A percentile compares a stretch with the other conserved stretches of the same genome.
phyloP scores from a whole-genome alignment of 2,329 filamentous ascomycete genomes.

The Endoconidiophora polonica region DNA sequence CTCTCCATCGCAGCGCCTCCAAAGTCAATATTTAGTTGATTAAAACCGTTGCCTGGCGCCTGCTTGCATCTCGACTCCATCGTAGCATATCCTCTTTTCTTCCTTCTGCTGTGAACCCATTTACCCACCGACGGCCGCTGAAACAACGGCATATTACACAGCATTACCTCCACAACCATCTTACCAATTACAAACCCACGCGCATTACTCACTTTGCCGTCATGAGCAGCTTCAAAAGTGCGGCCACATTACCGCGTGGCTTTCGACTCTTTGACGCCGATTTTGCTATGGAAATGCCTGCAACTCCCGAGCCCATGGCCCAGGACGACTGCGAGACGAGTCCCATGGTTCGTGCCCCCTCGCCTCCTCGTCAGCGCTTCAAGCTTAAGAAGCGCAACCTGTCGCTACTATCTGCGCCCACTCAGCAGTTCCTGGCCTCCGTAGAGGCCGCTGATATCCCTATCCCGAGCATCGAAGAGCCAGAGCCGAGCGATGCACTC shows the following conservation, averaged over 20 bases:
- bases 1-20: not conserved
- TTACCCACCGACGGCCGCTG: not conserved
- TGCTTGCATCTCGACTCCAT: not conserved
- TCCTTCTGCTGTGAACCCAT: not conserved
- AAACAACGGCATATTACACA: not conserved
- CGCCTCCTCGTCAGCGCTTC: conserved; percentile 36
- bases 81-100: not conserved
- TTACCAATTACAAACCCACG: not conserved
- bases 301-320: conserved; percentile 35
- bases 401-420: conserved; percentile 38
- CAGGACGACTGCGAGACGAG: conserved; percentile 10
- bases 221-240: conserved; percentile 31
- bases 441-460: conserved; percentile 48
- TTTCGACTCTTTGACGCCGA: conserved; percentile 22
- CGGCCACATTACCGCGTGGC: conserved; percentile 28
- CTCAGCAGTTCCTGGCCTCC: conserved; percentile 49
- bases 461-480: conserved; percentile 47
- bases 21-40: not conserved
- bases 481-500: conserved; percentile 28
- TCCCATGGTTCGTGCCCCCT: conserved; percentile 25
- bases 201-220: conserved; percentile 7
- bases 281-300: conserved; percentile 20
- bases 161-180: not conserved
- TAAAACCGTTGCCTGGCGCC: not conserved
- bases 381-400: conserved; percentile 38